Evolutionary conservation across 2,329 filamentous ascomycete species (phyloP).

Genomic region (Juglanconis oblonga): DNA sequence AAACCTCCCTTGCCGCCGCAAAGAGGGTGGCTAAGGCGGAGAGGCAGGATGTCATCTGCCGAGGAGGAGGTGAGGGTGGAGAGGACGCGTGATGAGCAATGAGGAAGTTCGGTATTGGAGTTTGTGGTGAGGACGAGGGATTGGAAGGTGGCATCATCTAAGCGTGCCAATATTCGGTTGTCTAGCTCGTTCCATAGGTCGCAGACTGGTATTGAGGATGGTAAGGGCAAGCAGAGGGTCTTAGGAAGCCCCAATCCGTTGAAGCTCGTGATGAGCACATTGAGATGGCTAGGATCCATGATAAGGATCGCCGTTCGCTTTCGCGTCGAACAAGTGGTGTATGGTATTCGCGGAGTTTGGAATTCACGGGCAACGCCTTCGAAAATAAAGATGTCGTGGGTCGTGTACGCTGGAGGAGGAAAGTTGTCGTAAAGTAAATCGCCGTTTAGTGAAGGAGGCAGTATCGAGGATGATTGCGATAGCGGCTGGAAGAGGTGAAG

Average conservation of each 20-base stretch:
- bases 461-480: neutral
- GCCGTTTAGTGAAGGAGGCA: neutral
- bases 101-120: constrained; percentile 67
- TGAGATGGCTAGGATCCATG: constrained; percentile 63
- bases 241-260: constrained; percentile 76
- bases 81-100: constrained; percentile 52
- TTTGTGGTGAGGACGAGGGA: constrained; percentile 79
- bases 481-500: neutral
- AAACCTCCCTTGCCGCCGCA: constrained; percentile 97
- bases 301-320: constrained; percentile 14
- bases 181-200: constrained; percentile 64
- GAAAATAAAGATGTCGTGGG: neutral
- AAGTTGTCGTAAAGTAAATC: neutral
- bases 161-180: constrained; percentile 56
- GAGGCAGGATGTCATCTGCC: constrained; percentile 70
- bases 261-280: constrained; percentile 83
- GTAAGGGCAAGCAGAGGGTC: constrained; percentile 76
- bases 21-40: constrained; percentile 75
- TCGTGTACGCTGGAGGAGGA: neutral
- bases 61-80: constrained; percentile 51
- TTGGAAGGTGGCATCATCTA: constrained; percentile 36
- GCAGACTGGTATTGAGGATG: constrained; percentile 60
- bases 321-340: neutral
- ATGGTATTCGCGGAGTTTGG: neutral
- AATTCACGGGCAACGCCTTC: neutral